A percentile compares a stretch with the other conserved stretches of the same genome.
Evolutionary conservation across 1,284 basidiomycete species (phyloP).

Genomic region (Ceratobasidium sp.): DNA sequence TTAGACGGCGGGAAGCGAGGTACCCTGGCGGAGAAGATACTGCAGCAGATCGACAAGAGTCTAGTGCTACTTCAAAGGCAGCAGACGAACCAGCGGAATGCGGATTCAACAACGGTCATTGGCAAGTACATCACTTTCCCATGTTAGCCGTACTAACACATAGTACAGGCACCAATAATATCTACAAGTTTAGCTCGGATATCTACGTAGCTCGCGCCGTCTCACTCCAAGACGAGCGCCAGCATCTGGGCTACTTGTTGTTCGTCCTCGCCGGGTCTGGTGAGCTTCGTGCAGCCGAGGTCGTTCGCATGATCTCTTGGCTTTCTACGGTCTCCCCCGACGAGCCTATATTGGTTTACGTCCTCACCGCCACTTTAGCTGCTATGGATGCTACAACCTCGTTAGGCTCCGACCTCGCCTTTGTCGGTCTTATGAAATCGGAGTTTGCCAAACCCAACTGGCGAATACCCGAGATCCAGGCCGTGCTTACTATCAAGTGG

Average conservation of each 20-base stretch:
- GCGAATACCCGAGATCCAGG: conserved; percentile 82
- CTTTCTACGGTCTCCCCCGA: conserved; percentile 67
- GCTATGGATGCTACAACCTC: conserved; percentile 70
- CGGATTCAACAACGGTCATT: conserved; percentile 74
- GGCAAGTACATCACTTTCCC: conserved; percentile 67
- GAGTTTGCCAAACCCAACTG: conserved; percentile 61
- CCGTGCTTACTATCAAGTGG: conserved; percentile 87
- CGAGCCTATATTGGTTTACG: conserved; percentile 78
- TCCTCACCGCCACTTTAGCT: conserved; percentile 76
- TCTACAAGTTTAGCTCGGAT: conserved; percentile 68
- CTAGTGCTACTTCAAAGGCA: conserved; percentile 49
- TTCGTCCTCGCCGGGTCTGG: conserved; percentile 76
- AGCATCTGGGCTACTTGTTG: conserved; percentile 72
- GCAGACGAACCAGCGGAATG: conserved; percentile 57
- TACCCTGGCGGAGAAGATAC: conserved; percentile 68
- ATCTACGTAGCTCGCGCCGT: conserved; percentile 75
- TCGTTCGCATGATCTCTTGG: conserved; percentile 76
- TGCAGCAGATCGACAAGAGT: conserved; percentile 74
- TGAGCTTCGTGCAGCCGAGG: conserved; percentile 69
- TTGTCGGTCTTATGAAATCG: conserved; percentile 53
- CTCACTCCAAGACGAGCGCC: conserved; percentile 79
- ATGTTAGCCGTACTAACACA: conserved; percentile 24
- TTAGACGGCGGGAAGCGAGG: conserved; percentile 54
- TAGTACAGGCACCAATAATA: conserved; percentile 39
- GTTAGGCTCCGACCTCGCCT: conserved; percentile 50